phyloP scores from a whole-genome alignment of 1,284 basidiomycete species.

The Austropuccinia psidii region DNA sequence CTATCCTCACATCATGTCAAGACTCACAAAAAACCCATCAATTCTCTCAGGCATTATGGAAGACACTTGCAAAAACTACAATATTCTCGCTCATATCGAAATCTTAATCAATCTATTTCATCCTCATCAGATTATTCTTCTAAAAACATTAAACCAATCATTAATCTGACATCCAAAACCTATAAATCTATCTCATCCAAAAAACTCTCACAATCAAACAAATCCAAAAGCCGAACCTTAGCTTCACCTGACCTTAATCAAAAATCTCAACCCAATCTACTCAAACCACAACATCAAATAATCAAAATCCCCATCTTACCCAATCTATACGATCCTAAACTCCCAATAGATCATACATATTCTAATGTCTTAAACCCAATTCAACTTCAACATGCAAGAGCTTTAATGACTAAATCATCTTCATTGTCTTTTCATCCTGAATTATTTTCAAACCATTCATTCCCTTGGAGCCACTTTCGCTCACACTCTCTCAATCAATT shows the following conservation, averaged over 20 bases:
- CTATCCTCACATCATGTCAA: slow-evolving; percentile 24
- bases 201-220: not conserved
- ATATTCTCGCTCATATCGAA: not conserved
- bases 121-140: not conserved
- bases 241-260: not conserved
- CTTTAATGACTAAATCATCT: not conserved
- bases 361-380: not conserved
- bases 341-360: slow-evolving; percentile 1
- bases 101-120: not conserved
- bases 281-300: not conserved
- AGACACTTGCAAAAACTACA: slow-evolving; percentile 15
- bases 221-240: not conserved
- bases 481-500: not conserved
- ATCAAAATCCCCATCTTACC: slow-evolving; percentile 5
- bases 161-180: not conserved
- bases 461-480: not conserved
- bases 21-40: slow-evolving; percentile 21
- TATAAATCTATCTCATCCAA: not conserved
- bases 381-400: not conserved
- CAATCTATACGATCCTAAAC: slow-evolving; percentile 23
- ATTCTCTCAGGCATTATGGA: slow-evolving; percentile 19
- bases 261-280: not conserved
- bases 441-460: not conserved
- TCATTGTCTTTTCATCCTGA: not conserved
- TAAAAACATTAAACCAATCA: not conserved